These are phyloP conservation scores for Arbutus unedo DNA, from an alignment of 148 eudicot genomes.

Conservation along the genomic window DNA sequence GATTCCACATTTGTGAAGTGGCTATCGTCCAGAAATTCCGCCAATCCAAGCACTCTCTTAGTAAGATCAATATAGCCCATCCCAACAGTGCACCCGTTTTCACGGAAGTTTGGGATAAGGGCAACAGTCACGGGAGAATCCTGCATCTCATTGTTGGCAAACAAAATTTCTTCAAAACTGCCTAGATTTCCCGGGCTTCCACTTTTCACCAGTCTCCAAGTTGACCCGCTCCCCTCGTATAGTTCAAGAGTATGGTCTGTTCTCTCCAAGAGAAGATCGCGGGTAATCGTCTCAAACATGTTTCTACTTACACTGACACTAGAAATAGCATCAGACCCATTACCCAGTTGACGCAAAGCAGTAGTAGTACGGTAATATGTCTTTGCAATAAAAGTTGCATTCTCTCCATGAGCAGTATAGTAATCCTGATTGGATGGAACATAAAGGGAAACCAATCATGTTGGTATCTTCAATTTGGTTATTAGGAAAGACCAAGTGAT, in stretches of 20 bases:
- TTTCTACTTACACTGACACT: slow-evolving; percentile 82
- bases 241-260: slow-evolving; percentile 87
- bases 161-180: slow-evolving; percentile 87
- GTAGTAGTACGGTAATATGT: slow-evolving; percentile 94
- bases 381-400: slow-evolving; percentile 85
- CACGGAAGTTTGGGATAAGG: slow-evolving; percentile 55
- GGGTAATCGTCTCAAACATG: slow-evolving; percentile 85
- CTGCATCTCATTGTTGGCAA: slow-evolving; percentile 97
- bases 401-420: slow-evolving; percentile 86
- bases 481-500: not conserved
- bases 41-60: slow-evolving; percentile 60
- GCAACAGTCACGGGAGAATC: slow-evolving; percentile 92
- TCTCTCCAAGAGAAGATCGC: slow-evolving; percentile 93
- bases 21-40: slow-evolving; percentile 90
- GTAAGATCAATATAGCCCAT: slow-evolving; percentile 73
- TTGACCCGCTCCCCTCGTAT: slow-evolving; percentile 89
- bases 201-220: slow-evolving; percentile 78
- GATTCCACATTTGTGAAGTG: slow-evolving; percentile 91
- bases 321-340: slow-evolving; percentile 71
- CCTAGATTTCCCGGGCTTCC: slow-evolving; percentile 97
- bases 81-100: slow-evolving; percentile 79
- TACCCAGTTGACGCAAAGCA: slow-evolving; percentile 78
- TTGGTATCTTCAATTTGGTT: not conserved
- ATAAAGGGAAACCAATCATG: slow-evolving; percentile 4
- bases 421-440: slow-evolving; percentile 59